A percentile compares a stretch with the other conserved stretches of the same genome.
Evolutionary conservation across 768 basidiomycete genomes (phyloP).

Genomic region (Boletus huronensis): DNA sequence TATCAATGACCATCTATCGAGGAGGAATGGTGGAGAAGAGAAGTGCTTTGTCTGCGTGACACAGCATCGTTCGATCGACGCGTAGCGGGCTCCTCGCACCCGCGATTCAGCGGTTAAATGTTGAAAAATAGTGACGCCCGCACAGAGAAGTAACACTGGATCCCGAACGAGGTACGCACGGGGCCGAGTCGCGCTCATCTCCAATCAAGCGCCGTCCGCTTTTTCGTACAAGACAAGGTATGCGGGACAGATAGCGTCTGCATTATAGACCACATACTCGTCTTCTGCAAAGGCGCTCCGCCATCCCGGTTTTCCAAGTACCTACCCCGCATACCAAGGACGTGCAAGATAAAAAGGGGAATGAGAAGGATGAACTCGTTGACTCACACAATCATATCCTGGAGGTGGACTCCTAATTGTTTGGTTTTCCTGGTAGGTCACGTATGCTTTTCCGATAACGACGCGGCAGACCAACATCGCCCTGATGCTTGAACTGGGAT

Average conservation of each 20-base stretch:
- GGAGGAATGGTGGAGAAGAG: background rate
- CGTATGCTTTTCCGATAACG: conserved; percentile 15
- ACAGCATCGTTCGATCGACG: background rate
- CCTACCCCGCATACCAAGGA: conserved; percentile 1
- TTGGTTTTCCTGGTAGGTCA: conserved; percentile 5
- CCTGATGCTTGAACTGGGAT: conserved; percentile 9
- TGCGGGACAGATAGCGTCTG: conserved; percentile 23
- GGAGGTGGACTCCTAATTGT: conserved; percentile 12
- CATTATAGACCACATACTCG: conserved; percentile 27
- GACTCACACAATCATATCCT: conserved; percentile 23
- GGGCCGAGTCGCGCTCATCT: background rate
- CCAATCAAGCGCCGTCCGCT: background rate
- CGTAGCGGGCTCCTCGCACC: background rate
- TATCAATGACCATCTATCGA: background rate
- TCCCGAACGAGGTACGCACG: background rate
- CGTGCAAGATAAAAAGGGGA: background rate
- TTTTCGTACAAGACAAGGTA: conserved; percentile 24
- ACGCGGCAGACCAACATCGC: conserved; percentile 26
- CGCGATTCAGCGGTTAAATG: background rate
- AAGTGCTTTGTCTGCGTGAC: background rate
- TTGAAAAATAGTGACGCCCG: background rate
- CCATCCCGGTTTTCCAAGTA: conserved; percentile 10
- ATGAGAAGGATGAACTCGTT: background rate
- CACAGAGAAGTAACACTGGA: background rate
- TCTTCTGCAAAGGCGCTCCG: conserved; percentile 16